Conservation (phyloP, 2,329 filamentous ascomycete species). For the Coniochaeta sp. region DNA sequence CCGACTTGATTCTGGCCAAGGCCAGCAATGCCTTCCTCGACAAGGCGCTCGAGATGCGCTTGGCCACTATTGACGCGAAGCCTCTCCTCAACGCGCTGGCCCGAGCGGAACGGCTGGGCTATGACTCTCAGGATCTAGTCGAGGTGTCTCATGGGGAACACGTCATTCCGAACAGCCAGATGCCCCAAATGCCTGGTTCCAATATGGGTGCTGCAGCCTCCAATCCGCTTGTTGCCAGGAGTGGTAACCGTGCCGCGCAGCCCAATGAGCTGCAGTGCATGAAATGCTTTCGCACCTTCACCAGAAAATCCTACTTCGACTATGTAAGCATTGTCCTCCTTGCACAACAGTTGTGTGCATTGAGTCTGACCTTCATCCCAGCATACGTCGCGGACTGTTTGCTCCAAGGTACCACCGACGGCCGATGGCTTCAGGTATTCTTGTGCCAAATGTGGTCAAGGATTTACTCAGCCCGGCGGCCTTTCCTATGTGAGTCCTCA, state of each 20-base stretch:
- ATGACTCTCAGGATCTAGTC: constrained; percentile 41
- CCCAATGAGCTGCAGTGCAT: neutral
- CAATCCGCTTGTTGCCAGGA: neutral
- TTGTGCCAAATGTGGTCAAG: constrained; percentile 37
- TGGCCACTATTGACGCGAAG: constrained; percentile 45
- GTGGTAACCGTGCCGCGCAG: constrained; percentile 3
- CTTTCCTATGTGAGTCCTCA: constrained; percentile 29
- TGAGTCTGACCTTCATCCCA: constrained; percentile 9
- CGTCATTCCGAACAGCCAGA: constrained; percentile 20
- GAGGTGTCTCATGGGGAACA: constrained; percentile 26
- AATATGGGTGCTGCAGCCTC: constrained; percentile 7
- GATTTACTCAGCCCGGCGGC: constrained; percentile 33
- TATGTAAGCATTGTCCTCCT: constrained; percentile 19
- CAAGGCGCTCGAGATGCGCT: constrained; percentile 39
- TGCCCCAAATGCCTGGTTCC: constrained; percentile 15
- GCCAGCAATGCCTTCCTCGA: constrained; percentile 44
- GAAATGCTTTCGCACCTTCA: constrained; percentile 22
- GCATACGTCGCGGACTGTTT: constrained; percentile 27
- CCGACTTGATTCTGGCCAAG: constrained; percentile 33
- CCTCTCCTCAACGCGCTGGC: constrained; percentile 50
- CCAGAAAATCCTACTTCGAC: constrained; percentile 18
- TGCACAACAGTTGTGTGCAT: neutral
- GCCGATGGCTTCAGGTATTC: constrained; percentile 23
- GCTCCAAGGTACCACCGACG: constrained; percentile 16
- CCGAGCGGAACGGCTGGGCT: constrained; percentile 48